These are phyloP conservation scores for Chytriomyces sp. DNA, from an alignment of 192 early-diverging fungal species.

Conservation along the genomic window DNA sequence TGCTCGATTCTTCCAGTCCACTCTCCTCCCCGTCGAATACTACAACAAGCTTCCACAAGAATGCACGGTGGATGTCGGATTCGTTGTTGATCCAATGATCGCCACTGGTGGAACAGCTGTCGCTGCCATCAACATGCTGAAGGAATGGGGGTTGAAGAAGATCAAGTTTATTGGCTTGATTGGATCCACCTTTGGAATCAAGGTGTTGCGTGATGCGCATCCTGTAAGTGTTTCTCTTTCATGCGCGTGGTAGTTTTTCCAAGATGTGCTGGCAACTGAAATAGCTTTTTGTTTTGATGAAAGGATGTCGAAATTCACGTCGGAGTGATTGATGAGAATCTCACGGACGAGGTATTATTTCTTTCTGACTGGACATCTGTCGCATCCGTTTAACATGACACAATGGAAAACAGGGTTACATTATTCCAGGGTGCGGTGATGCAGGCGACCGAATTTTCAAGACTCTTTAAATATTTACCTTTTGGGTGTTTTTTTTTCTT, in stretches of 20 bases:
- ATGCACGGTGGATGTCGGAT: slow-evolving; percentile 69
- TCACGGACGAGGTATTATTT: slow-evolving; percentile 17
- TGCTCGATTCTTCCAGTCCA: slow-evolving; percentile 43
- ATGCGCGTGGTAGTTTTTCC: background rate
- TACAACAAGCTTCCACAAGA: slow-evolving; percentile 85
- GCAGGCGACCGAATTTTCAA: slow-evolving; percentile 31
- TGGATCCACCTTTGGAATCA: slow-evolving; percentile 59
- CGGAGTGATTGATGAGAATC: slow-evolving; percentile 28
- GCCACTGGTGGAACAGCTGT: slow-evolving; percentile 82
- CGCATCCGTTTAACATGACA: background rate
- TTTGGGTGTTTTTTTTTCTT: background rate
- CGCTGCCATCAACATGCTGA: slow-evolving; percentile 75
- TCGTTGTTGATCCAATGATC: slow-evolving; percentile 82
- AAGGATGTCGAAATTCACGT: slow-evolving; percentile 26
- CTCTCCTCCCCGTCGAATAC: slow-evolving; percentile 88
- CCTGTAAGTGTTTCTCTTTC: slow-evolving; percentile 33
- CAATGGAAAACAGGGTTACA: slow-evolving; percentile 13
- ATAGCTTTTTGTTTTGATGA: background rate
- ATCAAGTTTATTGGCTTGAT: slow-evolving; percentile 76
- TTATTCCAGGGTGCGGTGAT: slow-evolving; percentile 34
- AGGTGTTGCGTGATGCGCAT: slow-evolving; percentile 47
- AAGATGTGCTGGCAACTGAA: too few species aligned
- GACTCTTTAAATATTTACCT: slow-evolving; percentile 8
- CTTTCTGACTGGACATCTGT: background rate
- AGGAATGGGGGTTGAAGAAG: slow-evolving; percentile 75